A percentile compares a stretch with the other conserved stretches of the same genome.
phyloP scores from a whole-genome alignment of 345 rosid species.

The Barbarea vulgaris region DNA sequence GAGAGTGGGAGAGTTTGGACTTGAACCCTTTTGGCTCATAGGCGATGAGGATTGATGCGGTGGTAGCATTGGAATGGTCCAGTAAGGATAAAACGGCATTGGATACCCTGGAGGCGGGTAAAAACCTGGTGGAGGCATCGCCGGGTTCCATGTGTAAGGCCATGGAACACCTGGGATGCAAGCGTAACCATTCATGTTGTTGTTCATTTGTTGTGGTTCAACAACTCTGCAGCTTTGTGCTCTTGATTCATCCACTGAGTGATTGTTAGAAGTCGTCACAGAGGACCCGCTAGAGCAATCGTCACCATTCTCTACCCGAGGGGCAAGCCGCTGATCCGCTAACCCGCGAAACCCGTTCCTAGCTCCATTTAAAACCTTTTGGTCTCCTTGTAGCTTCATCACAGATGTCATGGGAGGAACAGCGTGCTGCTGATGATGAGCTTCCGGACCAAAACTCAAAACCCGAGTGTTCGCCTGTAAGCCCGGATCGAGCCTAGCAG shows the following conservation, averaged over 20 bases:
- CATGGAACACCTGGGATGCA: slow-evolving; percentile 74
- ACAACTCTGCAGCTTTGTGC: slow-evolving; percentile 24
- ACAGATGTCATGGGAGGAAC: slow-evolving; percentile 54
- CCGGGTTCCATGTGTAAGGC: slow-evolving; percentile 75
- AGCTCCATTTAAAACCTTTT: slow-evolving; percentile 49
- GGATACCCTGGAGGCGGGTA: slow-evolving; percentile 67
- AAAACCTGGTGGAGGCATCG: slow-evolving; percentile 57
- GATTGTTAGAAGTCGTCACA: slow-evolving; percentile 42
- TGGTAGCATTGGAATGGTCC: slow-evolving; percentile 65
- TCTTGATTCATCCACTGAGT: slow-evolving; percentile 38
- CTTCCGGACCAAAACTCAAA: slow-evolving; percentile 66
- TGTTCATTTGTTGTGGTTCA: slow-evolving; percentile 40
- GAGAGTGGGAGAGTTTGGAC: slow-evolving; percentile 49
- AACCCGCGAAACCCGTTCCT: slow-evolving; percentile 44
- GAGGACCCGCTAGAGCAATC: slow-evolving; percentile 62
- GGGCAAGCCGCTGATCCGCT: slow-evolving; percentile 36
- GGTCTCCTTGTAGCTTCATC: slow-evolving; percentile 49
- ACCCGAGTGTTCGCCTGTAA: slow-evolving; percentile 59
- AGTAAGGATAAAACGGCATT: slow-evolving; percentile 67
- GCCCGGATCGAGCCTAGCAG: slow-evolving; percentile 55
- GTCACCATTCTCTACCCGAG: slow-evolving; percentile 59
- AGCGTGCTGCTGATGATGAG: slow-evolving; percentile 48
- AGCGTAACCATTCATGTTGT: slow-evolving; percentile 52
- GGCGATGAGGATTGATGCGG: slow-evolving; percentile 52
- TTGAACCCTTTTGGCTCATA: slow-evolving; percentile 41